Base-by-base conservation (phyloP, 371 early-diverging fungal genomes). In the Syncephalastrum contaminatum region DNA sequence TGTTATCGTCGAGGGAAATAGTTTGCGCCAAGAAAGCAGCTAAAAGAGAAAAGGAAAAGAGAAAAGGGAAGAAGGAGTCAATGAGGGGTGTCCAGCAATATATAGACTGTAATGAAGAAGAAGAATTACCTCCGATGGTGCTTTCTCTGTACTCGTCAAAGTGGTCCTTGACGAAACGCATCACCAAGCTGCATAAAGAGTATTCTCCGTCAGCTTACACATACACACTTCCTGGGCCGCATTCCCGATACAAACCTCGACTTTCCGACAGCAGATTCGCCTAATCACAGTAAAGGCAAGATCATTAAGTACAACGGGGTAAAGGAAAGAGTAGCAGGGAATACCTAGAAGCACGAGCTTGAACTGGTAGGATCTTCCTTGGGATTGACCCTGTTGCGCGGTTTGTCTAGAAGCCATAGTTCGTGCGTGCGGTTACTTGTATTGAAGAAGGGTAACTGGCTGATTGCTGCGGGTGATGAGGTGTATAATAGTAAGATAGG, bases 91-190 rank as follows among this genome's bases (percentile, higher is more conserved):
- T n/a, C n/a, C n/a, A n/a, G n/a, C n/a, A n/a, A n/a, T n/a, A n/a
- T n/a, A n/a, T n/a, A n/a, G n/a, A n/a, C n/a, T n/a, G n/a, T n/a
- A 43, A 53, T 20, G 18, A 12, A 53, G 13, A 30, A 45, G 10
- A 51, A 51, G 14, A 30, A 16, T 65, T 82, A 89, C 92, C 93
- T 75, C 98, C 98, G 70, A 97, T 97, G 43, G 99, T 98, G 60
- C 96, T 96, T 70, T 97, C 98, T 80, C 94, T 90, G 74, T 96
- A 95, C 67, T 97, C 97, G 64, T 96, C 93, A 78, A 96, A 98
- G 70, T 95, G 94, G 73, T 94, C 93, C 72, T 95, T 95, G 48
- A 96, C 96, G 69, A 97, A 97, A 49, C 99, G 91, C 59, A 94
- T 87, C 27, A 97, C 98, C 63, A 93, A 79, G 69, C 91, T 93